These are phyloP conservation scores for Phytophthora capsici DNA, from an alignment of 352 stramenopile species.

Conservation along the genomic window DNA sequence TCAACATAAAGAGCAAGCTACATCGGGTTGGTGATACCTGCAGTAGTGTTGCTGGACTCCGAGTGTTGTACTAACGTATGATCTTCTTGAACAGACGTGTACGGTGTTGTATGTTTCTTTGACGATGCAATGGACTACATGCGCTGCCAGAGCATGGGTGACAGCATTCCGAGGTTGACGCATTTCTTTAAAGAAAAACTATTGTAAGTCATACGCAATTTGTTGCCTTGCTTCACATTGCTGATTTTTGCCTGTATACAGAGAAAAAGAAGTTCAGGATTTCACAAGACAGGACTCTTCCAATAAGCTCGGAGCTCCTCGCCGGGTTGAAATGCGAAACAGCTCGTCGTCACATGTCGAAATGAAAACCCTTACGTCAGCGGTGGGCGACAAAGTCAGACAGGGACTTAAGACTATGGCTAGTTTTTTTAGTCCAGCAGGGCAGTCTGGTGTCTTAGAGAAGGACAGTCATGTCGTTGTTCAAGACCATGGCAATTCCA, in stretches of 20 bases:
- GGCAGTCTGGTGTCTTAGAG: conserved; percentile 31
- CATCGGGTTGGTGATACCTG: conserved; percentile 33
- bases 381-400: conserved; percentile 20
- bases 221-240: not conserved
- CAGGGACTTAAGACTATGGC: conserved; percentile 24
- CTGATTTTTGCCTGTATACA: conserved; percentile 13
- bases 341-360: conserved; percentile 5
- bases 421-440: conserved; percentile 27
- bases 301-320: conserved; percentile 1
- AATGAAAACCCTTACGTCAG: not conserved
- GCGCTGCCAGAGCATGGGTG: conserved; percentile 64
- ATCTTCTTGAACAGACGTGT: conserved; percentile 49
- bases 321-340: conserved; percentile 7
- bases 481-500: conserved; percentile 1
- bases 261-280: conserved; percentile 29
- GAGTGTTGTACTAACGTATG: not conserved
- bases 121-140: conserved; percentile 66
- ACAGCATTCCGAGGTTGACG: conserved; percentile 44
- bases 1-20: conserved; percentile 25
- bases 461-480: conserved; percentile 8
- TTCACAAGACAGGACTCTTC: conserved; percentile 19
- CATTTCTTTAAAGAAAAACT: conserved; percentile 44
- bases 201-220: conserved; percentile 38
- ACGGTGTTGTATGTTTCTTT: conserved; percentile 71
- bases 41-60: not conserved